Percentiles rank a stretch among this genome's conserved stretches.
These are phyloP conservation scores for Somion occarium DNA, from an alignment of 1,284 basidiomycete genomes.

Conservation along the genomic window DNA sequence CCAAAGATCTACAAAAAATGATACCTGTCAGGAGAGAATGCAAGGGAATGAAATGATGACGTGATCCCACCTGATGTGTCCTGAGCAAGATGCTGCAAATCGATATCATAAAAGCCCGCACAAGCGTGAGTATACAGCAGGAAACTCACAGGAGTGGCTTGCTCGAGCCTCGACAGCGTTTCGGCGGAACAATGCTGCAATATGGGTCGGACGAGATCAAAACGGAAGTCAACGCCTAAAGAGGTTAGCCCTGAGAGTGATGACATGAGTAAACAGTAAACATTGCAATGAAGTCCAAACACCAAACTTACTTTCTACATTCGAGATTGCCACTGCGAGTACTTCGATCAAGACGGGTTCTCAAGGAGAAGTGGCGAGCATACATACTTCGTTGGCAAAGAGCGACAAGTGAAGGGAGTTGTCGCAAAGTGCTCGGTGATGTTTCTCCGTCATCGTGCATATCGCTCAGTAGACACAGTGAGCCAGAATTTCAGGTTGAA, in stretches of 20 bases:
- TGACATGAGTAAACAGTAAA: background rate
- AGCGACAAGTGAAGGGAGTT: constrained; percentile 37
- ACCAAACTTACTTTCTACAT: constrained; percentile 46
- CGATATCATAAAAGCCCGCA: background rate
- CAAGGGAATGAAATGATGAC: background rate
- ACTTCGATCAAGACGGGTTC: constrained; percentile 16
- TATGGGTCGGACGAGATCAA: constrained; percentile 62
- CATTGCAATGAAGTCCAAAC: background rate
- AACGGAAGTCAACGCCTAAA: constrained; percentile 45
- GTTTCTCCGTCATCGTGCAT: background rate
- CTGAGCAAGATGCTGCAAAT: constrained; percentile 45
- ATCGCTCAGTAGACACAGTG: background rate
- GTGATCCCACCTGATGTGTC: constrained; percentile 52
- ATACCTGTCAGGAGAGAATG: constrained; percentile 12
- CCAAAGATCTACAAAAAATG: constrained; percentile 57
- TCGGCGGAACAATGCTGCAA: constrained; percentile 67
- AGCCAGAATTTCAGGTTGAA: background rate
- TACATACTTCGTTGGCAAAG: constrained; percentile 38
- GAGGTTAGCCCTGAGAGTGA: constrained; percentile 20
- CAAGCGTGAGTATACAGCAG: background rate
- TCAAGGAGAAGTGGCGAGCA: constrained; percentile 10
- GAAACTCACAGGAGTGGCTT: constrained; percentile 52
- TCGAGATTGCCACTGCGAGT: constrained; percentile 42
- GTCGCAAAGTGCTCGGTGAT: background rate
- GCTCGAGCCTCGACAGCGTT: constrained; percentile 61